Evolutionary conservation across 225 moss, liverwort and hornwort species (phyloP).

Genomic region (Climacium dendroides): DNA sequence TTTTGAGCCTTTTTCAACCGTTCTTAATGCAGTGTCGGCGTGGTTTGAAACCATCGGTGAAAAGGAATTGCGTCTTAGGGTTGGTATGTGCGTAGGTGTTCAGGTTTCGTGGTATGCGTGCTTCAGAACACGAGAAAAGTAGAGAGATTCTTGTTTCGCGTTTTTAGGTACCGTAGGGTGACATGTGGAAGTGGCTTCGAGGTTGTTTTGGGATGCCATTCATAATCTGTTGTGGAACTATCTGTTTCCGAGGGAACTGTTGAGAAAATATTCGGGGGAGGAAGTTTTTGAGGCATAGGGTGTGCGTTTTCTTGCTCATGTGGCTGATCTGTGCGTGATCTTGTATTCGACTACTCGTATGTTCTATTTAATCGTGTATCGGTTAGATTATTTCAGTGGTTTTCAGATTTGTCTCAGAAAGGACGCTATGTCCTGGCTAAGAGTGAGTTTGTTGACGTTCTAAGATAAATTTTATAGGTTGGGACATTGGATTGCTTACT

Average conservation of each 20-base stretch:
- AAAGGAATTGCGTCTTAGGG: not conserved
- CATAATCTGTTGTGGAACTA: not conserved
- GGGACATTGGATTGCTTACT: not conserved
- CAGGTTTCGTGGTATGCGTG: not conserved
- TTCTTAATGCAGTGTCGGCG: not conserved
- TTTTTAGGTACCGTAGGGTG: not conserved
- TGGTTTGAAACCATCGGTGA: not conserved
- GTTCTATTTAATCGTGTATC: not conserved
- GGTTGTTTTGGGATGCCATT: not conserved
- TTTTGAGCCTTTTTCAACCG: not conserved
- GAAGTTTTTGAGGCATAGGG: not conserved
- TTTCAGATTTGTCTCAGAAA: not conserved
- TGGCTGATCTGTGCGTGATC: not conserved
- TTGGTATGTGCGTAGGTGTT: not conserved
- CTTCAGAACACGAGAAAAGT: not conserved
- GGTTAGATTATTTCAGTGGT: not conserved
- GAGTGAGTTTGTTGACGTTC: not conserved
- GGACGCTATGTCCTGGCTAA: not conserved
- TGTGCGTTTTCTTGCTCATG: not conserved
- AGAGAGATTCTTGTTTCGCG: not conserved
- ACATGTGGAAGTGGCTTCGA: not conserved
- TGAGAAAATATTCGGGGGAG: too few relatives aligned
- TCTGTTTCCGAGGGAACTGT: not conserved
- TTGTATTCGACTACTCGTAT: not conserved
- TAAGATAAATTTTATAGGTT: not conserved